Evolutionary conservation across 805 yeast species (phyloP), one percentile per base, ranked within the genome.

Genomic region (Metschnikowia baotianmanensis): DNA sequence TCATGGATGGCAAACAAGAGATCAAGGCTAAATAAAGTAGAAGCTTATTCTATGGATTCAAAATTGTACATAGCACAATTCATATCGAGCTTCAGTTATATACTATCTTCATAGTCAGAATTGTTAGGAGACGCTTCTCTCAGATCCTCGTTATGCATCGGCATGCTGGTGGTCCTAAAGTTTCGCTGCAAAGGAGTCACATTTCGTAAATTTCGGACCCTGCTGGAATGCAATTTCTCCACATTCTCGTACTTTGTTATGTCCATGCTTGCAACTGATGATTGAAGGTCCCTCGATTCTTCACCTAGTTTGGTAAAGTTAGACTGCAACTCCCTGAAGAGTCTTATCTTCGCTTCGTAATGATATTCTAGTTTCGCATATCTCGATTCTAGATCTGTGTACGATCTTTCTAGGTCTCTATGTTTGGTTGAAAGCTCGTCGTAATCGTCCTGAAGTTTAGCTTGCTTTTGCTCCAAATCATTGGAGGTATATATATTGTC

Each of bases 371-470:
- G 48, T 15, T 36, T 38, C 2, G 44, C 39, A 31, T 61, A 63
- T 28, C 58, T 56, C 48, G 80, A 83, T 20, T 80, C 71, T 40
- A 89, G 72, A 57, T 89, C 96, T 36, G 71, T 66, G 36, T 84
- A 77, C 4, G 88, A 83, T 51, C 85, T 95, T 13, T 78, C 68
- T 18, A 88, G 74, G 50, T 88, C 96, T 45, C 74, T 78, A 39
- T 77, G 64, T 42, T 78, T 75, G 60, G 81, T 86, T 40, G 71
- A 62, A 50, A 83, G 77, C 15, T 4, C 4, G 5, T 34, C 43
- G 23, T 34, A 39, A 4, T 31, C 15, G 12, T 31, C 25, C 19
- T 31, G 39, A 22, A 40, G 39, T 6, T 31, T 33, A 1, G 23
- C 33, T 10, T 34, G 36, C 16, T 32, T 27, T 11, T 31, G 25